phyloP scores from a whole-genome alignment of 2,329 filamentous ascomycete genomes.

The Phialemoniopsis sp. region DNA sequence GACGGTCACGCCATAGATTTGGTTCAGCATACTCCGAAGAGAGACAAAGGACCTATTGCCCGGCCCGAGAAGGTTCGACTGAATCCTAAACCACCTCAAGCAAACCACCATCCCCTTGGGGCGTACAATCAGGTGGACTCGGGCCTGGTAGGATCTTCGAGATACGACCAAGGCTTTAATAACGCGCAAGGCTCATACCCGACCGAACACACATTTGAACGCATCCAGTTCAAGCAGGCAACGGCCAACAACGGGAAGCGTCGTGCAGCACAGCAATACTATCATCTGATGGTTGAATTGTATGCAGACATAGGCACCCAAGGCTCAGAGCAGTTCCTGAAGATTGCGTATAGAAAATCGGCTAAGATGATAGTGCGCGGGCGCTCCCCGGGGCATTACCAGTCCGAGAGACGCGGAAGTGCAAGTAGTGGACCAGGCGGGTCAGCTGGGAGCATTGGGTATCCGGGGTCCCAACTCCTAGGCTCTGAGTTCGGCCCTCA shows the following conservation, averaged over 20 bases:
- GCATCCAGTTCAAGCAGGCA: slow-evolving; percentile 91
- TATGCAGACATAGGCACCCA: slow-evolving; percentile 62
- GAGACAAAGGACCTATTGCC: slow-evolving; percentile 80
- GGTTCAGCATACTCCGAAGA: slow-evolving; percentile 87
- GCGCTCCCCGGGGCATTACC: slow-evolving; percentile 76
- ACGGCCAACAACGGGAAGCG: slow-evolving; percentile 93
- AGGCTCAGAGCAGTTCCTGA: slow-evolving; percentile 54
- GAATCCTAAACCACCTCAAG: slow-evolving; percentile 58
- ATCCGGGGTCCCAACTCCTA: slow-evolving; percentile 31
- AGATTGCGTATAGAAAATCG: slow-evolving; percentile 68
- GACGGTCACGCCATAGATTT: slow-evolving; percentile 75
- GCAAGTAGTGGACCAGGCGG: slow-evolving; percentile 65
- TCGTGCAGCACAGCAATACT: slow-evolving; percentile 86
- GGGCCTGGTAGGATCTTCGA: slow-evolving; percentile 23
- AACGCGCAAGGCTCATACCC: slow-evolving; percentile 33
- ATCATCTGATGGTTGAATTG: slow-evolving; percentile 83
- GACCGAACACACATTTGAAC: slow-evolving; percentile 68
- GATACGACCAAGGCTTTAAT: slow-evolving; percentile 40
- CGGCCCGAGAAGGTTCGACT: slow-evolving; percentile 68
- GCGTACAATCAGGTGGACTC: slow-evolving; percentile 37
- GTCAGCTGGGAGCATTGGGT: slow-evolving; percentile 55
- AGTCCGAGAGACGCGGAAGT: slow-evolving; percentile 64
- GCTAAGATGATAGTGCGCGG: slow-evolving; percentile 85
- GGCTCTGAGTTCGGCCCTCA: slow-evolving; percentile 31
- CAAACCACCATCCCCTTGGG: slow-evolving; percentile 36